A percentile compares a stretch with the other conserved stretches of the same genome.
These are phyloP conservation scores for Cochliopodium minus DNA, from an alignment of 208 protist genomes.

Conservation along the genomic window DNA sequence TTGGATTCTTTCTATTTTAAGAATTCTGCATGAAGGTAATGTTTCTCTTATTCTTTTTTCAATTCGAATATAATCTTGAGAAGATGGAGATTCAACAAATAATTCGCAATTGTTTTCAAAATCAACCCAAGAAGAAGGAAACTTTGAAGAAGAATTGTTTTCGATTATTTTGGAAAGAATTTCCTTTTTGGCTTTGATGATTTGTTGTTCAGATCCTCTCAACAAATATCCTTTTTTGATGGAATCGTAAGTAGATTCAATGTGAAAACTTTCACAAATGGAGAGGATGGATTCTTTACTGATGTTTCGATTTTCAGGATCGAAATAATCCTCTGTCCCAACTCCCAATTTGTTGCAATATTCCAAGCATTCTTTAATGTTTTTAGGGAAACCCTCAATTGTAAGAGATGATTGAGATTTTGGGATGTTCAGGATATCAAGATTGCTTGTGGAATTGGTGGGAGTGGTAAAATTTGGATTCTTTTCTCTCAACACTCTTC, in stretches of 20 bases:
- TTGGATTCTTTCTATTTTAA: neutral
- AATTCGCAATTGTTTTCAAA: neutral
- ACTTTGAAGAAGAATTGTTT: neutral
- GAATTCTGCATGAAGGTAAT: neutral
- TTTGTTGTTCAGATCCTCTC: neutral
- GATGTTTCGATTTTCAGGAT: neutral
- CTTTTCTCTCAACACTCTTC: neutral
- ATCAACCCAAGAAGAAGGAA: neutral
- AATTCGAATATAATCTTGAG: neutral
- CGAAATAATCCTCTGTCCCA: neutral
- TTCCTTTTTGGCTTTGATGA: neutral
- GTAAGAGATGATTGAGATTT: too few relatives aligned
- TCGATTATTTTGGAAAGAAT: neutral
- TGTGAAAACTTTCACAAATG: too few relatives aligned
- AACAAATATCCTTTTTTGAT: neutral
- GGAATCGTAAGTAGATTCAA: neutral
- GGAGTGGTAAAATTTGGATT: neutral
- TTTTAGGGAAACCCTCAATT: neutral
- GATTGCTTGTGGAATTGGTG: too few relatives aligned
- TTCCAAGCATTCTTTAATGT: neutral
- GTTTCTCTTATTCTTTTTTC: neutral
- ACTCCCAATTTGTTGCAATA: neutral
- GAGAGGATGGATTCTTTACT: too few relatives aligned
- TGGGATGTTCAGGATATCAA: too few relatives aligned
- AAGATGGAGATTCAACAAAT: neutral